Base-by-base conservation (phyloP, 805 yeast genomes). In the Yarrowia divulgata region DNA sequence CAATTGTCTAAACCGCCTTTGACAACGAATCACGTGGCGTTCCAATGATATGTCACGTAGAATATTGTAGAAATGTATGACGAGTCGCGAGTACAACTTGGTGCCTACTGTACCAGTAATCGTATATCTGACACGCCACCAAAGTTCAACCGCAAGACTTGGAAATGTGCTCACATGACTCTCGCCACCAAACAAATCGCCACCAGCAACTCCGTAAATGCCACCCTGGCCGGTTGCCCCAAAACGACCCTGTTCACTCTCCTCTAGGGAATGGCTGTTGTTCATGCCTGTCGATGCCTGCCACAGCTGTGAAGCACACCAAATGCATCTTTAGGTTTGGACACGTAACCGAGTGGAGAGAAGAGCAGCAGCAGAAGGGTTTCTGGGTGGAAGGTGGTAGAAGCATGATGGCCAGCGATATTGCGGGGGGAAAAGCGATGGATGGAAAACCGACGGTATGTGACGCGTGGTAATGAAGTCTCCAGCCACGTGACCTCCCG, bases 331-430 rank as follows among this genome's bases (percentile, higher is more conserved):
- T 57, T 5, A 57, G 63, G 63, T 57, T 57, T 42, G 46, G 63
- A 57, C 63, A 57, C 63, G 48, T 57, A 57, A 57, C 63, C 63
- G 63, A 57, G 63, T 57, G 48, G 63, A 57, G 63, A 57, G 63
- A 42, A 57, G 48, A 42, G 63, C 48, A 42, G 63, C 37, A 57
- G 35, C 16, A n/a, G 16, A 40, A 16, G 16, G 29, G 8, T 34
- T 35, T 8, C 12, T 10, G 40, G 10, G 32, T 39, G 60, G 60
- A 39, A 54, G 48, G 48, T 3, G 29, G 39, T 40, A 16, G 63
- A 57, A 55, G 37, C 54, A 32, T 32, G 19, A 13, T 46, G 50
- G 50, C n/a, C 6, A 34, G 50, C 9, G 32, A 23, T 10, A 23
- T 23, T 46, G 32, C 6, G 50, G 13, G 8, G n/a, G 50, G 34